A percentile compares a stretch with the other conserved stretches of the same genome.
phyloP scores from a whole-genome alignment of 2,329 filamentous ascomycete species.

The Apiospora hydei region DNA sequence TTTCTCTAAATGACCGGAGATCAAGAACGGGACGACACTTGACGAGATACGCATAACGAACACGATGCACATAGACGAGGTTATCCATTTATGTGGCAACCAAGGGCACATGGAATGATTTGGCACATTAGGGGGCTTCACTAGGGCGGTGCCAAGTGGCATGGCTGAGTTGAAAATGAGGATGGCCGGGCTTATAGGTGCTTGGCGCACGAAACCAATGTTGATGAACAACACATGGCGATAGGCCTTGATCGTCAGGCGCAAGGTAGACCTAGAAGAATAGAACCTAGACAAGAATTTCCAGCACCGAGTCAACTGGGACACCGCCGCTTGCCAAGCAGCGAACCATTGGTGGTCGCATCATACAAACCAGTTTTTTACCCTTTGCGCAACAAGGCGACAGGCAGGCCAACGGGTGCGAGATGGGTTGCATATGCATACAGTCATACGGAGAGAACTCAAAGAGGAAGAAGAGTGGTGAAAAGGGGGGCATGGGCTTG shows the following conservation, averaged over 20 bases:
- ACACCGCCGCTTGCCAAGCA: constrained; percentile 8
- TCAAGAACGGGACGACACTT: neutral
- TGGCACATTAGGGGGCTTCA: constrained; percentile 10
- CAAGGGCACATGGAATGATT: neutral
- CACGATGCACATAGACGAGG: constrained; percentile 17
- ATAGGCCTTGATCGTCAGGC: neutral
- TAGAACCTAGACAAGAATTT: constrained; percentile 13
- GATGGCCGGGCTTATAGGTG: neutral
- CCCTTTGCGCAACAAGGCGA: neutral
- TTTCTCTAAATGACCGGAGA: constrained; percentile 27
- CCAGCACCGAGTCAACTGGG: constrained; percentile 9
- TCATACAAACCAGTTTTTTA: neutral
- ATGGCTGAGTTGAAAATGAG: neutral
- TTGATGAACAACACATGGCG: constrained; percentile 12
- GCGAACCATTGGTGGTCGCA: neutral
- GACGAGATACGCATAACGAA: constrained; percentile 16
- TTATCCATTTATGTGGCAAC: neutral
- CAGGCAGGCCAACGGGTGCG: neutral
- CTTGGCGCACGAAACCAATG: neutral
- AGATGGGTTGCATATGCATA: neutral
- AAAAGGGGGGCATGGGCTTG: neutral
- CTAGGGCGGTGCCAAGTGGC: constrained; percentile 10
- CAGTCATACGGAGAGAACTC: neutral
- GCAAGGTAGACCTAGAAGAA: constrained; percentile 5
- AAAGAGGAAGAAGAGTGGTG: neutral